Evolutionary conservation across 257 asterid species (phyloP).

Genomic region (Solanum pimpinellifolium): DNA sequence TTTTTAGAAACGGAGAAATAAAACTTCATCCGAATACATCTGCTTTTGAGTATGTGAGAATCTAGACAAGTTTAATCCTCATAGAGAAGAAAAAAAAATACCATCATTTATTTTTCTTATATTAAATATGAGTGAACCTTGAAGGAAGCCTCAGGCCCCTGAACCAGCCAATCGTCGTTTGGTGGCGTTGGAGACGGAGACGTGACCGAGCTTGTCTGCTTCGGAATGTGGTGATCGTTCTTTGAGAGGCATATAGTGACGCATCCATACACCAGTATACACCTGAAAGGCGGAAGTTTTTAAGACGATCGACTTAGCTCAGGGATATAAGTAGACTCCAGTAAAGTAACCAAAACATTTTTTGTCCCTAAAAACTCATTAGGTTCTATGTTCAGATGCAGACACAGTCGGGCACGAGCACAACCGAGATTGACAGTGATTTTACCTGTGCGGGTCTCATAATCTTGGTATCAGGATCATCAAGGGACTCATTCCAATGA

Average conservation of each 20-base stretch:
- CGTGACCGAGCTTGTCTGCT: constrained; percentile 69
- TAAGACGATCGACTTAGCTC: neutral
- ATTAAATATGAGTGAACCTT: neutral
- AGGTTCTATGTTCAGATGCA: neutral
- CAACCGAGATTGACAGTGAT: neutral
- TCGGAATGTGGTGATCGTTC: constrained; percentile 42
- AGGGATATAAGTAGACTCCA: neutral
- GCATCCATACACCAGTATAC: constrained; percentile 86
- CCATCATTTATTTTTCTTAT: neutral
- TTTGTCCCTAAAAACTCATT: neutral
- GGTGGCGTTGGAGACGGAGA: constrained; percentile 80
- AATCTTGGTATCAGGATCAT: constrained; percentile 92
- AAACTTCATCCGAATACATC: neutral
- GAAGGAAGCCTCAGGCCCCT: constrained; percentile 30
- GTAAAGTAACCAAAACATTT: neutral
- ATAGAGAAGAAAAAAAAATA: neutral
- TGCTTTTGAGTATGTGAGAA: neutral
- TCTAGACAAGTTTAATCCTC: neutral
- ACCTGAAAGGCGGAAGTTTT: constrained; percentile 34
- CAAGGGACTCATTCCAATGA: constrained; percentile 96
- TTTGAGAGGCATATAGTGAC: constrained; percentile 59
- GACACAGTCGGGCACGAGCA: neutral
- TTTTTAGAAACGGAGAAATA: neutral
- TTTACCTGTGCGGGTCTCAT: constrained; percentile 96
- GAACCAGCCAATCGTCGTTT: constrained; percentile 87